Evolutionary conservation across 345 rosid species (phyloP).

Genomic region (Aurinia saxatilis): DNA sequence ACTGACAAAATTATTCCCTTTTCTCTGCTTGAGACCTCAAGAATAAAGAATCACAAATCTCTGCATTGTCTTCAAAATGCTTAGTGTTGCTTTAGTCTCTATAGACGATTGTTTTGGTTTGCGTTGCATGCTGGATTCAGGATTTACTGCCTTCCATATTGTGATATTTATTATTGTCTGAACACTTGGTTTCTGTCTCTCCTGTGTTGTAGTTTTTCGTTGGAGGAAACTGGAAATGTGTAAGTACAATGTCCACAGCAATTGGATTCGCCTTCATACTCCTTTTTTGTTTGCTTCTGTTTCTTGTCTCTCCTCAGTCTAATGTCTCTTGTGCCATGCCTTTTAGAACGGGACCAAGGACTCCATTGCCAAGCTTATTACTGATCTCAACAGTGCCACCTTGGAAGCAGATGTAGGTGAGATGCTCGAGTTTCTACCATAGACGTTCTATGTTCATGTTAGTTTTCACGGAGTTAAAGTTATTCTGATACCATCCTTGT

Average conservation of each 20-base stretch:
- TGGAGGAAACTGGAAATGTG: slow-evolving; percentile 99
- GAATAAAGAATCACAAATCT: neutral
- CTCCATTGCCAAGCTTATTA: slow-evolving; percentile 78
- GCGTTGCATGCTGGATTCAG: neutral
- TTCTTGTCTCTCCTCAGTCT: neutral
- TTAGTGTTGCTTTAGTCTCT: no score
- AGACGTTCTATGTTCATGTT: no score
- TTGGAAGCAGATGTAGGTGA: slow-evolving; percentile 93
- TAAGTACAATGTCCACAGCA: slow-evolving; percentile 33
- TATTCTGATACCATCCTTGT: neutral
- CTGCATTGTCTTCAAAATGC: no score
- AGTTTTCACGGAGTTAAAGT: neutral
- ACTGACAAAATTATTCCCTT: neutral
- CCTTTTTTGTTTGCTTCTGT: neutral
- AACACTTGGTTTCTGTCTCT: neutral
- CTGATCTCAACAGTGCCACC: slow-evolving; percentile 73
- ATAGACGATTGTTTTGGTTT: no score
- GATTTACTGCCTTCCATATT: no score
- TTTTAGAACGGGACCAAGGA: slow-evolving; percentile 88
- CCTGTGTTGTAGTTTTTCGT: slow-evolving; percentile 87
- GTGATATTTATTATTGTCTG: neutral
- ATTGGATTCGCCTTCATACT: neutral
- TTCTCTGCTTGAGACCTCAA: no score
- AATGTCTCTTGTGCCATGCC: slow-evolving; percentile 1
- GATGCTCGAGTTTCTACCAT: slow-evolving; percentile 24